These are phyloP conservation scores for Trichophaea hybrida DNA, from an alignment of 2,329 filamentous ascomycete genomes.

Conservation along the genomic window DNA sequence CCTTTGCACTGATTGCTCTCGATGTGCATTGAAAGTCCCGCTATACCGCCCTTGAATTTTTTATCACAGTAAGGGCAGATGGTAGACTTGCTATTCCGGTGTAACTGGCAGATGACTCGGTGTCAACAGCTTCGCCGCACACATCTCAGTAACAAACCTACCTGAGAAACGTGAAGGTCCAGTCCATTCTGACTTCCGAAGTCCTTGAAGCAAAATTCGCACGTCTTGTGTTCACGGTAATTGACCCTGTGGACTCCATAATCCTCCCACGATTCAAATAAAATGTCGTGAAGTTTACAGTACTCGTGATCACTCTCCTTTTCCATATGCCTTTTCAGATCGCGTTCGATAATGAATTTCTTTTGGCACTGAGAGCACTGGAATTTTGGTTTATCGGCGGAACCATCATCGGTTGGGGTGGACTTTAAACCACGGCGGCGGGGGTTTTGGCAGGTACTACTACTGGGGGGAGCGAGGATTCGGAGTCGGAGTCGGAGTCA, in stretches of 20 bases:
- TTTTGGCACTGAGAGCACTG: neutral
- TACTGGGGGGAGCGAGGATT: neutral
- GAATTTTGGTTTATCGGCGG: neutral
- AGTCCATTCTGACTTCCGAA: neutral
- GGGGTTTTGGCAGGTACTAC: neutral
- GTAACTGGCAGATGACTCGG: neutral
- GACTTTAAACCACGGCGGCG: neutral
- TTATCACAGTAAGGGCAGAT: neutral
- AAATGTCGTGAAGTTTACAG: neutral
- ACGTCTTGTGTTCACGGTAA: neutral
- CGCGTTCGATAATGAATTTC: neutral
- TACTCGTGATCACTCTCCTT: neutral
- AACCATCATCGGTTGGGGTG: neutral
- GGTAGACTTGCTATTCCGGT: neutral
- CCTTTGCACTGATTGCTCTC: slow-evolving; percentile 1
- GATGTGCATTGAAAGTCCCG: neutral
- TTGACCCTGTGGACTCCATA: neutral
- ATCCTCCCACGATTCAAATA: neutral
- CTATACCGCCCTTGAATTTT: neutral
- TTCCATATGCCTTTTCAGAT: neutral
- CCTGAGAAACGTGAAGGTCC: neutral
- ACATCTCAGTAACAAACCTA: neutral
- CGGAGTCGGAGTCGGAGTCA: neutral
- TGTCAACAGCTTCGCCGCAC: neutral
- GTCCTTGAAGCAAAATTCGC: neutral